Conservation (phyloP, 108 stramenopile species). For the Chaetoceros muelleri region DNA sequence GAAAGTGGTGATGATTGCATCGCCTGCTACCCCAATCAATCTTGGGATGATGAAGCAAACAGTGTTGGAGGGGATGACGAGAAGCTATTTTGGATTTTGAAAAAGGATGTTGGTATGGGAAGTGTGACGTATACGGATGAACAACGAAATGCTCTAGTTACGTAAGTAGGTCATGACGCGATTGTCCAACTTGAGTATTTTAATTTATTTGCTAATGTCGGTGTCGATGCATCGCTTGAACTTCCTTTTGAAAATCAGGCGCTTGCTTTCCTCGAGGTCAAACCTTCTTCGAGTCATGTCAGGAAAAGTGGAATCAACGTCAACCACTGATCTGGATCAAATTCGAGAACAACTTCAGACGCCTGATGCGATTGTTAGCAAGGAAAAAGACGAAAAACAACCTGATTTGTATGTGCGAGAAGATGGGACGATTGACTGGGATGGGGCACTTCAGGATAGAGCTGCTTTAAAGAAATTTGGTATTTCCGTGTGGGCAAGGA, state of each 20-base stretch:
- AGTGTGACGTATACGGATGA: slow-evolving; percentile 47
- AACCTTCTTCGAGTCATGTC: slow-evolving; percentile 14
- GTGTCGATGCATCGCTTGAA: slow-evolving; percentile 7
- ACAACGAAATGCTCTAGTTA: slow-evolving; percentile 47
- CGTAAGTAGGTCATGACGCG: no score
- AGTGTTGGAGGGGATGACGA: slow-evolving; percentile 10
- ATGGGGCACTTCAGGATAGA: slow-evolving; percentile 89
- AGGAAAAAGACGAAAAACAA: slow-evolving; percentile 5
- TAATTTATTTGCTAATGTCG: slow-evolving; percentile 10
- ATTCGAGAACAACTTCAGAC: slow-evolving; percentile 10
- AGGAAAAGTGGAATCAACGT: slow-evolving; percentile 12
- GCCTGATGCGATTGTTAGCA: neutral
- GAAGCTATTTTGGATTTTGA: slow-evolving; percentile 6
- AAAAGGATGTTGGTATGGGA: slow-evolving; percentile 43
- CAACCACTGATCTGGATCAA: slow-evolving; percentile 14
- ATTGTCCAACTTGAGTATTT: slow-evolving; percentile 11
- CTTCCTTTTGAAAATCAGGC: slow-evolving; percentile 8
- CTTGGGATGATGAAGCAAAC: slow-evolving; percentile 14
- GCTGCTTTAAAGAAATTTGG: slow-evolving; percentile 86
- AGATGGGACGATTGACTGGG: slow-evolving; percentile 97
- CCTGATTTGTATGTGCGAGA: slow-evolving; percentile 88
- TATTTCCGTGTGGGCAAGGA: slow-evolving; percentile 85
- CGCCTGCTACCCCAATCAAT: slow-evolving; percentile 6
- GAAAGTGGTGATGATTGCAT: neutral
- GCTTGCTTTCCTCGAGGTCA: slow-evolving; percentile 17